A percentile compares a stretch with the other conserved stretches of the same genome.
Evolutionary conservation across 2,329 filamentous ascomycete genomes (phyloP).

Genomic region (Fusarium tjaetaba): DNA sequence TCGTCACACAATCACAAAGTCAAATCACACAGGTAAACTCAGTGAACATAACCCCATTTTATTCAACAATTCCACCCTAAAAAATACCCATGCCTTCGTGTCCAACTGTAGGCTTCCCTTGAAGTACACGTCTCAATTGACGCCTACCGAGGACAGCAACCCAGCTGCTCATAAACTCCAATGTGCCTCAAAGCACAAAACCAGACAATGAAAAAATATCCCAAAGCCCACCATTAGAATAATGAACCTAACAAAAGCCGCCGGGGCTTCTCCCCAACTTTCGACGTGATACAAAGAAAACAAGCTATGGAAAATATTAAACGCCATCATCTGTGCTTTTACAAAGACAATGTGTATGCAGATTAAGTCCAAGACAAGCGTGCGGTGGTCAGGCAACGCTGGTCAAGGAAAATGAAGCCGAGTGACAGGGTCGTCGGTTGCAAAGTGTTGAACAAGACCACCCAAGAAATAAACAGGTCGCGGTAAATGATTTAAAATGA

Average conservation of each 20-base stretch:
- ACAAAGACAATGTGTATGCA: slow-evolving; percentile 43
- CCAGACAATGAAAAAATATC: slow-evolving; percentile 2
- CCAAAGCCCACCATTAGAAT: slow-evolving; percentile 36
- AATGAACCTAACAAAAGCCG: slow-evolving; percentile 44
- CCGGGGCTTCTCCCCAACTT: slow-evolving; percentile 47
- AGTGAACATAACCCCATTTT: slow-evolving; percentile 34
- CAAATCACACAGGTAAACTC: background rate
- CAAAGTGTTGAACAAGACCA: slow-evolving; percentile 45
- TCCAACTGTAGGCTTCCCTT: slow-evolving; percentile 35
- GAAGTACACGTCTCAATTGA: slow-evolving; percentile 21
- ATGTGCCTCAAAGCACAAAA: slow-evolving; percentile 25
- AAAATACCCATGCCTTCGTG: slow-evolving; percentile 34
- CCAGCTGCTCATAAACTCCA: slow-evolving; percentile 40
- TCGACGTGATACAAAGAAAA: slow-evolving; percentile 37
- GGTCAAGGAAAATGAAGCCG: slow-evolving; percentile 34
- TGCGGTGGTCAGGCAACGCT: slow-evolving; percentile 41
- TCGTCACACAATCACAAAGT: background rate
- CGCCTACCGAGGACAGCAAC: slow-evolving; percentile 29
- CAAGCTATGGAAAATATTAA: slow-evolving; percentile 38
- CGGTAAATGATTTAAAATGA: slow-evolving; percentile 45
- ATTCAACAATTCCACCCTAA: slow-evolving; percentile 25
- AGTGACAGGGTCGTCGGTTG: slow-evolving; percentile 26
- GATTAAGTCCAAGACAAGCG: slow-evolving; percentile 44
- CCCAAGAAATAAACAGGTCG: slow-evolving; percentile 43
- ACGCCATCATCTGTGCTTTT: slow-evolving; percentile 38